Evolutionary conservation across 192 early-diverging fungal genomes (phyloP).

Genomic region (Backusella sp.): DNA sequence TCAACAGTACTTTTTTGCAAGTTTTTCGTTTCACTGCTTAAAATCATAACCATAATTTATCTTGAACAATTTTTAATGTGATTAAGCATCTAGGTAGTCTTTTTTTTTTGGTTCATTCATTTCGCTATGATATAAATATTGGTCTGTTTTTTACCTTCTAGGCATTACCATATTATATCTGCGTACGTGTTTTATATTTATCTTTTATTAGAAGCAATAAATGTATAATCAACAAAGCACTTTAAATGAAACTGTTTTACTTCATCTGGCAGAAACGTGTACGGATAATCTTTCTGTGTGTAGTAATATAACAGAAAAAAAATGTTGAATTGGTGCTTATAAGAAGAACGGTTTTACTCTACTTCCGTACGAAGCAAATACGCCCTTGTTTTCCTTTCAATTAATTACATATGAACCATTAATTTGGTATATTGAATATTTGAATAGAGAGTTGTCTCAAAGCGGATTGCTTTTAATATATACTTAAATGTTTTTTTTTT

Average conservation of each 20-base stretch:
- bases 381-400: not conserved
- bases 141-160: no score
- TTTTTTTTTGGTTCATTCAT: not conserved
- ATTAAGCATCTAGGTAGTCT: not conserved
- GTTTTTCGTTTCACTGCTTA: not conserved
- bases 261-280: not conserved
- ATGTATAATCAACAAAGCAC: not conserved
- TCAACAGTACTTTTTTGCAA: not conserved
- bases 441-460: not conserved
- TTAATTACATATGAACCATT: not conserved
- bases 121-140: no score
- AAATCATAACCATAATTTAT: not conserved
- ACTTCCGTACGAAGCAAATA: not conserved
- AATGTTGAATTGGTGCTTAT: no score
- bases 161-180: no score
- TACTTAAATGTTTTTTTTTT: not conserved
- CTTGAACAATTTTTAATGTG: not conserved
- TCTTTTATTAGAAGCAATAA: not conserved
- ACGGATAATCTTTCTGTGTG: not conserved
- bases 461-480: not conserved
- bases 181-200: not conserved
- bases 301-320: no score
- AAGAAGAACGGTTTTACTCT: no score
- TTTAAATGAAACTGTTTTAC: not conserved
- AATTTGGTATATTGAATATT: not conserved